phyloP scores from a whole-genome alignment of 2,329 filamentous ascomycete genomes.

The Blastomyces silverae region DNA sequence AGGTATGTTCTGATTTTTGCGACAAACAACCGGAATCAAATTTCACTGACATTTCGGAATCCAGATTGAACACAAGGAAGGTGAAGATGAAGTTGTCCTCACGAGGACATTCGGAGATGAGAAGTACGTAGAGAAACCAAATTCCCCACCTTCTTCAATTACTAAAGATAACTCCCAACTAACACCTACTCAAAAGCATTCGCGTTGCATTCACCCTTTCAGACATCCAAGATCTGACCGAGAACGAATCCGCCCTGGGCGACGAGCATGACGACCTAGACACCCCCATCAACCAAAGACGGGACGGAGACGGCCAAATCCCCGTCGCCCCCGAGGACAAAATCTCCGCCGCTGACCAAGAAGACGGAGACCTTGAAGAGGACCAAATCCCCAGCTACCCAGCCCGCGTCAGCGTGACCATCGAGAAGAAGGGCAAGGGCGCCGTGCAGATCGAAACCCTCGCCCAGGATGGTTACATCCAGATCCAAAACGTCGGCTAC shows the following conservation, averaged over 20 bases:
- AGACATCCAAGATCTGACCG: conserved; percentile 64
- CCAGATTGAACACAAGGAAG: conserved; percentile 64
- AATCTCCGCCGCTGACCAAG: conserved; percentile 52
- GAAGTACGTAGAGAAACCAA: conserved; percentile 54
- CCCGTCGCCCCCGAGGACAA: conserved; percentile 52
- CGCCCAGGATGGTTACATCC: conserved; percentile 76
- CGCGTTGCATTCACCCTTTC: conserved; percentile 77
- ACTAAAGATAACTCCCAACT: background rate
- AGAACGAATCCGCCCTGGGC: conserved; percentile 49
- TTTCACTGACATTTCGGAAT: background rate
- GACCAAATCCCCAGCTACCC: conserved; percentile 59
- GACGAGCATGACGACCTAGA: conserved; percentile 54
- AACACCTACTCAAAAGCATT: conserved; percentile 47
- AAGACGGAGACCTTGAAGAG: conserved; percentile 50
- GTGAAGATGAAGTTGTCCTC: conserved; percentile 81
- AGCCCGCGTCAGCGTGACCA: conserved; percentile 73
- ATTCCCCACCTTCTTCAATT: background rate
- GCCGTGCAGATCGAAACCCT: conserved; percentile 80
- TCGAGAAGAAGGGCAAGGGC: conserved; percentile 81
- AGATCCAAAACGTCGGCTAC: conserved; percentile 87
- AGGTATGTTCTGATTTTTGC: conserved; percentile 46
- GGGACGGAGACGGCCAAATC: conserved; percentile 45
- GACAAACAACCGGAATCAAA: background rate
- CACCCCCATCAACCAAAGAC: conserved; percentile 51
- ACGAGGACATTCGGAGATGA: conserved; percentile 79